Percentiles rank a stretch among this genome's conserved stretches.
These are phyloP conservation scores for Petunia secreta DNA, from an alignment of 257 asterid genomes.

Conservation along the genomic window DNA sequence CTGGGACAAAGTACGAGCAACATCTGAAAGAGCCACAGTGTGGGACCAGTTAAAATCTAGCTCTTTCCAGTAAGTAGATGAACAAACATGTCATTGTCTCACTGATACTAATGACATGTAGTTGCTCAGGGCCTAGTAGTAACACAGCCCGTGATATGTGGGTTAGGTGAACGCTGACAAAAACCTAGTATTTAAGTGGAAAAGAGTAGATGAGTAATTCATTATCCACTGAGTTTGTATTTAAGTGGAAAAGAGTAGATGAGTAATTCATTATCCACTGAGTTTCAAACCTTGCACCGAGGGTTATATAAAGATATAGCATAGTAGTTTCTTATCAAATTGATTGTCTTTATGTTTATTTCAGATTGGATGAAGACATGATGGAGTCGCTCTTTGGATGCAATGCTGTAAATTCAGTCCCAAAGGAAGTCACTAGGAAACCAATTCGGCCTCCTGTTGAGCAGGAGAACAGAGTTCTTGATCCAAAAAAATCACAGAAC, in stretches of 20 bases:
- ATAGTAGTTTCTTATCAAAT: not conserved
- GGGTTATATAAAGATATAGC: too few species aligned
- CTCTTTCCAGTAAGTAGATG: conserved; percentile 32
- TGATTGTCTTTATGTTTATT: not conserved
- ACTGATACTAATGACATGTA: not conserved
- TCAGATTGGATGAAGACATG: conserved; percentile 28
- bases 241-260: too few species aligned
- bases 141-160: too few species aligned
- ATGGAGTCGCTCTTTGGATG: conserved; percentile 29
- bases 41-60: conserved; percentile 34
- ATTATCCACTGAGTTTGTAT: too few species aligned
- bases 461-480: conserved; percentile 33
- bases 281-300: too few species aligned
- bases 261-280: too few species aligned
- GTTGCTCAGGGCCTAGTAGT: too few species aligned
- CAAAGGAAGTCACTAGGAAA: conserved; percentile 4
- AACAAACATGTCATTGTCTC: not conserved
- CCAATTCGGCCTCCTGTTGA: conserved; percentile 15
- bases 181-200: too few species aligned
- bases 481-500: conserved; percentile 35
- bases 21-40: conserved; percentile 28
- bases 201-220: too few species aligned
- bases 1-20: conserved; percentile 36
- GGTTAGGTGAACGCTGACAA: too few species aligned
- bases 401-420: conserved; percentile 23